A percentile compares a stretch with the other conserved stretches of the same genome.
Conservation (phyloP, 371 early-diverging fungal species). For the Mucor racemosus region DNA sequence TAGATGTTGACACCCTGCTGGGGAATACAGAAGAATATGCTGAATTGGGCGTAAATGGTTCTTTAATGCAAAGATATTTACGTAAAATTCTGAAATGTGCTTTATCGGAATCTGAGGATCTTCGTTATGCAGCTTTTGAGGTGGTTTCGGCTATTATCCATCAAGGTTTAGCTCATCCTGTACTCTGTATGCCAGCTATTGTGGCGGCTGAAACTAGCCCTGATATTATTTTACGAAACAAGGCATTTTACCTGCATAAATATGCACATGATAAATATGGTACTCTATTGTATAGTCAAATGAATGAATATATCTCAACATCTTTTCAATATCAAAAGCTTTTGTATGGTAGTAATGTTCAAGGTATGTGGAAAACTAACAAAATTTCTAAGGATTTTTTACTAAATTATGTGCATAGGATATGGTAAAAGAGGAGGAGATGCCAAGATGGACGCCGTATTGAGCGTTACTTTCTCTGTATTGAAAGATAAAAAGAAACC, state of each 20-base stretch:
- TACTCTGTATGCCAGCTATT: constrained; percentile 82
- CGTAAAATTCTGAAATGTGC: constrained; percentile 72
- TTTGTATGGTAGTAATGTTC: constrained; percentile 32
- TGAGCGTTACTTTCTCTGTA: constrained; percentile 72
- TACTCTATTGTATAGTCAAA: constrained; percentile 77
- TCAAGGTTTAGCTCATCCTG: constrained; percentile 90
- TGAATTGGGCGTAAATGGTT: constrained; percentile 81
- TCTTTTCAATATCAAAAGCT: constrained; percentile 75
- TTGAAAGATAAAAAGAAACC: constrained; percentile 68
- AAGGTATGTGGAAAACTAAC: constrained; percentile 29
- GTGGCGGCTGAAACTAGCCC: constrained; percentile 83
- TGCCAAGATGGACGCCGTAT: constrained; percentile 60
- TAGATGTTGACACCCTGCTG: constrained; percentile 74
- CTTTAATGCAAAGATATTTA: constrained; percentile 87
- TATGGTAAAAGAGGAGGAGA: constrained; percentile 55
- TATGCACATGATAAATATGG: constrained; percentile 84
- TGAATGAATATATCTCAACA: constrained; percentile 71
- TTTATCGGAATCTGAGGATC: constrained; percentile 45
- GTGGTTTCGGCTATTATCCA: constrained; percentile 75
- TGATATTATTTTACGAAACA: constrained; percentile 63
- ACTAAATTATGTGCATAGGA: constrained; percentile 31
- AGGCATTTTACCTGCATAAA: constrained; percentile 73
- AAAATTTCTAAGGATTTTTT: neutral
- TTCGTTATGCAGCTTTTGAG: constrained; percentile 76
- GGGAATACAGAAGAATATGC: constrained; percentile 82